Evolutionary conservation across 192 early-diverging fungal genomes (phyloP), one percentile per base, ranked within the genome.

Genomic region (Backusella psychrophila): DNA sequence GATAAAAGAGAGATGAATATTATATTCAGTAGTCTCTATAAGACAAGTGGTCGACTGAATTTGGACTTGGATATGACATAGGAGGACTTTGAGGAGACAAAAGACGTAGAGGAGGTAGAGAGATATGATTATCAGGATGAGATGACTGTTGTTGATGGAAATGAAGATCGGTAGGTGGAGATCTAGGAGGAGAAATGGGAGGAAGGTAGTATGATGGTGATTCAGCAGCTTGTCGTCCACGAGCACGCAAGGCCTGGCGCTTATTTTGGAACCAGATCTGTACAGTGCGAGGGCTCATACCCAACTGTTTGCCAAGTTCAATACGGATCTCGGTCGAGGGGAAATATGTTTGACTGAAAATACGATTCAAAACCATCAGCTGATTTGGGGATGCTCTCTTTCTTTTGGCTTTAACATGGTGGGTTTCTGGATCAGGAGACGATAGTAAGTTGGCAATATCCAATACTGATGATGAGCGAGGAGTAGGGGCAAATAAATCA

Each of bases 191-290:
- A 67, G 31, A 31, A 35, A 35, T 31, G 23, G 66, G 66, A n/a
- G 66, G 66, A 67, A 35, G 66, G n/a, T 35, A 67, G 15, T 67
- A 67, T 2, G 63, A 66, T 33, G 31, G 35, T 19, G 66, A n/a
- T 36, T 35, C 29, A 8, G 29, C 29, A 35, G 66, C 34, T 9
- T 35, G 66, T 31, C 34, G 34, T 67, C 73, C 73, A 56, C 56
- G 38, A 26, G 71, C 35, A 15, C 79, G 71, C 12, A 81, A 59
- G n/a, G 75, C 71, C 75, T 93, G 93, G 11, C 95, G 89, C 75
- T 90, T 88, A 85, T 96, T 96, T 82, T 97, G 95, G 81, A 97
- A 97, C 95, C 95, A 97, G 71, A 96, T 92, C 83, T 96, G 95
- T 29, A 96, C 92, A 19, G 91, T 91, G 36, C 94, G 89, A 38